These are phyloP conservation scores for Vitis hybrid DNA, from an alignment of 177 flowering plant genomes.

Conservation along the genomic window DNA sequence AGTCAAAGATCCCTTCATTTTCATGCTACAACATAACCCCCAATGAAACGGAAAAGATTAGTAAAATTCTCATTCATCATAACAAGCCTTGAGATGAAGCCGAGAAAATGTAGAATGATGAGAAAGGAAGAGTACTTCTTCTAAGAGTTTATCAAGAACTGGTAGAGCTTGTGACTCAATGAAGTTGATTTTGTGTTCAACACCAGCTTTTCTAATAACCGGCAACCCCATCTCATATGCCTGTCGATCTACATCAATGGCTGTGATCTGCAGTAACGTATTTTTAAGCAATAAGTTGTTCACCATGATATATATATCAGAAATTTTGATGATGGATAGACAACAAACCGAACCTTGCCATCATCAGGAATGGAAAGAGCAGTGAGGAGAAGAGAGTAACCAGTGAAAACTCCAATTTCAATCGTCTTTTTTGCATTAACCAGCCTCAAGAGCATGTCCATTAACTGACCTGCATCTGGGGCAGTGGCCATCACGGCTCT, in stretches of 20 bases:
- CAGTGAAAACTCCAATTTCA: slow-evolving; percentile 44
- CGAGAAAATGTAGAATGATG: too few species aligned
- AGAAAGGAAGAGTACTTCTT: neutral
- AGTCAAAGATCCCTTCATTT: slow-evolving; percentile 38
- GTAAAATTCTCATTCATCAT: too few species aligned
- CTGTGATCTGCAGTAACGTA: slow-evolving; percentile 36
- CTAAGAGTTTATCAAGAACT: slow-evolving; percentile 27
- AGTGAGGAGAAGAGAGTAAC: slow-evolving; percentile 42
- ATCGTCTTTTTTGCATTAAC: slow-evolving; percentile 35
- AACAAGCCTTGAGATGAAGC: too few species aligned
- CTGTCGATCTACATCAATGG: slow-evolving; percentile 39
- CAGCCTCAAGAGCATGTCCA: slow-evolving; percentile 34
- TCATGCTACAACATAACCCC: slow-evolving; percentile 23
- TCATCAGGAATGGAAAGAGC: slow-evolving; percentile 40
- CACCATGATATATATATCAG: neutral
- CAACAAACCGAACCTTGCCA: slow-evolving; percentile 23
- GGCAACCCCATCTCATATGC: slow-evolving; percentile 52
- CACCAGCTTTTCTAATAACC: slow-evolving; percentile 40
- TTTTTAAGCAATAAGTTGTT: neutral
- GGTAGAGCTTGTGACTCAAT: slow-evolving; percentile 36
- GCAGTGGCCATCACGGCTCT: slow-evolving; percentile 28
- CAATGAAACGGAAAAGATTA: too few species aligned
- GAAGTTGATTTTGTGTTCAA: slow-evolving; percentile 51
- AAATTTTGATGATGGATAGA: neutral
- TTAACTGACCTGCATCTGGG: slow-evolving; percentile 42